Evolutionary conservation across 306 rosid species (phyloP), one percentile per base, ranked within the genome.

Genomic region (Quercus alba): DNA sequence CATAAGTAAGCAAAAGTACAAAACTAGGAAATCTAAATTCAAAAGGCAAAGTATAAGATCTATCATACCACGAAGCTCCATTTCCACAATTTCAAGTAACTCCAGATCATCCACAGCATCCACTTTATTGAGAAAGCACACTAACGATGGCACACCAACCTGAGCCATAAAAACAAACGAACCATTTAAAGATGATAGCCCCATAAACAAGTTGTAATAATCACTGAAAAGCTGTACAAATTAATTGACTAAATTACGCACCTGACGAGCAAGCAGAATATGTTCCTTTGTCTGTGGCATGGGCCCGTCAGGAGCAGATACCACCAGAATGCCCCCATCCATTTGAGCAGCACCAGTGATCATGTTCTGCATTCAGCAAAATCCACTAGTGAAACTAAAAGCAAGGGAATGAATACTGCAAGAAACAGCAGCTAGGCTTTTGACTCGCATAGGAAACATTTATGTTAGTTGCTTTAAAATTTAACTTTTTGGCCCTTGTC

Each of bases 271-370:
- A 67, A 95, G 97, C 78, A 95, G 89, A 85, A 95, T 95, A 82
- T 95, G 99, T 69, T 95, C 99, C 88, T 95, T 95, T 14, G 99
- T 95, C 88, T 95, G 99, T 61, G 99, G 99, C 99, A 95, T 95
- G 19, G 99, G 94, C 44, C 99, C 99, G 86, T 93, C 99, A 68
- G 99, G 99, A 4, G 93, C 99, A 70, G 98, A 95, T 35, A 95
- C 99, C 56, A 95, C 99, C 56, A 95, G 91, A 52, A 95, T 95
- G 41, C 98, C 99, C 5, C 98, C 99, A 88, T 95, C 98, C 97
- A 95, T 95, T 77, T 95, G 99, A 41, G 99, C 98, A 63, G 99
- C 99, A 83, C 99, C 99, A 56, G 99, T 95, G 87, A 95, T 95
- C 99, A 95, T 95, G 86, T 95, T 95, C 99, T 95, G 82, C 80